These are phyloP conservation scores for Ampelocalamus luodianensis DNA, from an alignment of 176 grass and related monocot species.

Conservation along the genomic window DNA sequence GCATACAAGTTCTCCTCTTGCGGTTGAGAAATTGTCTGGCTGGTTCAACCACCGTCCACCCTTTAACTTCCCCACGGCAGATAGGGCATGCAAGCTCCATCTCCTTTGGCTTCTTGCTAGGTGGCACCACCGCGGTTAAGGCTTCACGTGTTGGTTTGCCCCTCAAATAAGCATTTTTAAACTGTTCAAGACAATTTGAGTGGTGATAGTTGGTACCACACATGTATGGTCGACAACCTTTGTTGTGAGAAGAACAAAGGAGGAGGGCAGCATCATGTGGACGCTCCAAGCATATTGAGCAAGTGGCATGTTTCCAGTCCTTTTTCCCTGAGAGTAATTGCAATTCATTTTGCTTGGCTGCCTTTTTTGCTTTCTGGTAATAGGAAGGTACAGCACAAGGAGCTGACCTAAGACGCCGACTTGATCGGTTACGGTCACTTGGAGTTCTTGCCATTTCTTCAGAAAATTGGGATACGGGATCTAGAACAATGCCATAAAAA, in stretches of 20 bases:
- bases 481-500: constrained; percentile 20
- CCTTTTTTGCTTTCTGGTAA: constrained; percentile 41
- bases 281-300: constrained; percentile 85
- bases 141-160: constrained; percentile 33
- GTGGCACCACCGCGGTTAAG: constrained; percentile 3
- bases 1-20: constrained; percentile 71
- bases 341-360: constrained; percentile 43
- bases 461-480: constrained; percentile 41
- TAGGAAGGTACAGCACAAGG: constrained; percentile 32
- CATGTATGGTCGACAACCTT: constrained; percentile 91
- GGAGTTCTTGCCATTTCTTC: constrained; percentile 65
- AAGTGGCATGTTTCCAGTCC: constrained; percentile 73
- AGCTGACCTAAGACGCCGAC: constrained; percentile 27
- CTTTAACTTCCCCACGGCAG: constrained; percentile 79
- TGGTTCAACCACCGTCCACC: constrained; percentile 77
- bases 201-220: constrained; percentile 71
- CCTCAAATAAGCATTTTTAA: constrained; percentile 66
- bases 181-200: constrained; percentile 90
- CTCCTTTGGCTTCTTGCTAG: constrained; percentile 48
- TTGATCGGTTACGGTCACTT: constrained; percentile 25
- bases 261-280: constrained; percentile 91
- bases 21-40: constrained; percentile 69
- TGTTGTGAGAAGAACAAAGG: constrained; percentile 81
- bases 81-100: constrained; percentile 74
- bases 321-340: constrained; percentile 55